Evolutionary conservation across 192 early-diverging fungal species (phyloP), one percentile per base, ranked within the genome.

Genomic region (Obelidium mucronatum): DNA sequence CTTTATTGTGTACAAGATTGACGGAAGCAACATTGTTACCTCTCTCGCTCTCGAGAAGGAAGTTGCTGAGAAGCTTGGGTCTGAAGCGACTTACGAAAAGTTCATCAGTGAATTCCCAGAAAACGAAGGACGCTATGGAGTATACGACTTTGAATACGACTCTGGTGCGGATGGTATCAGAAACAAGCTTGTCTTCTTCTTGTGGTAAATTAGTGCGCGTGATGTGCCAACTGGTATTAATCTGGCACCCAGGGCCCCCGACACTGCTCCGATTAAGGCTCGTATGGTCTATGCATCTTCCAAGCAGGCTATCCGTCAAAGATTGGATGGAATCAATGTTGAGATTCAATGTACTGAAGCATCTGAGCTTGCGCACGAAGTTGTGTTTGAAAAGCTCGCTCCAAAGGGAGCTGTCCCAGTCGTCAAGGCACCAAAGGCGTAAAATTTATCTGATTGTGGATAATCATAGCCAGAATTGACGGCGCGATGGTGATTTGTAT

Each of bases 211-310:
- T 3, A 11, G 8, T 22, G 8, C 22, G 24, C 11, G 8, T 31
- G 8, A 8, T 8, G 13, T 8, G 26, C 13, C 36, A 44, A 35
- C 17, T 42, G 44, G 1, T 0, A 4, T 74, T 36, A 5, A 22
- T 33, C 0, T 1, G 24, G 19, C 17, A 19, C 6, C 11, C 31
- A 94, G 93, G 93, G 84, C 91, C 42, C 96, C 96, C 22, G 93
- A 93, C 63, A 84, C 60, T 15, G 85, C 94, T 40, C 89, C 81
- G 69, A 84, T 98, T 72, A 89, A 86, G 76, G 67, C 84, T 77
- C 95, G 95, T 88, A 98, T 98, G 96, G 48, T 97, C 67, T 97
- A 97, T 84, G 89, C 96, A 48, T 91, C 93, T 48, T 92, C 89
- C 79, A 97, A 95, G 85, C 87, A 89, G 51, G 91, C 90, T 54